Conservation (phyloP, 2,329 filamentous ascomycete species). For the Nigrospora sphaerica region DNA sequence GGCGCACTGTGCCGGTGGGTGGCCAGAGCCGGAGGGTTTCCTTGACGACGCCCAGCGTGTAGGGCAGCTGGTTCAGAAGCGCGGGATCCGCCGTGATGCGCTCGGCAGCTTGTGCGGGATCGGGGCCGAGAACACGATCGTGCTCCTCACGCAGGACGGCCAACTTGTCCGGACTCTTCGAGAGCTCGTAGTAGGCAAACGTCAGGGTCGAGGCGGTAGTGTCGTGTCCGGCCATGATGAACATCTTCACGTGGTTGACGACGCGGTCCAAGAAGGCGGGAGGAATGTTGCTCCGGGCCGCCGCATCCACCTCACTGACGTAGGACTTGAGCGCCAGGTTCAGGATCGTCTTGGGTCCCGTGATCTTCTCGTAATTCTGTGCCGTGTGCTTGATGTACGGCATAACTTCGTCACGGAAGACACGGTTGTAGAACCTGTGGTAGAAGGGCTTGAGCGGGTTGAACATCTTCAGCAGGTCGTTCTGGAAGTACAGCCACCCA, state of each 20-base stretch:
- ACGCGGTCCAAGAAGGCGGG: conserved; percentile 13
- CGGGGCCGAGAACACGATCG: conserved; percentile 33
- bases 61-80: conserved; percentile 40
- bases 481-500: conserved; percentile 10
- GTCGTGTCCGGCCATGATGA: conserved; percentile 19
- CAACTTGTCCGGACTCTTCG: conserved; percentile 8
- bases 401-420: conserved; percentile 15
- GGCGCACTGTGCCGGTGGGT: conserved; percentile 28
- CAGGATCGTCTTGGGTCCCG: conserved; percentile 18
- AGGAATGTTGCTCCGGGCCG: conserved; percentile 6
- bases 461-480: conserved; percentile 9
- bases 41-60: conserved; percentile 43
- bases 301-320: conserved; percentile 5
- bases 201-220: conserved; percentile 15
- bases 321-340: conserved; percentile 18
- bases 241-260: conserved; percentile 13
- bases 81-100: conserved; percentile 31
- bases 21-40: conserved; percentile 46
- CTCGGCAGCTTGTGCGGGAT: conserved; percentile 23
- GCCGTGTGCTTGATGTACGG: conserved; percentile 17
- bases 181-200: conserved; percentile 9
- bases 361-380: conserved; percentile 13
- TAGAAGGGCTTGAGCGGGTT: conserved; percentile 13
- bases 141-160: conserved; percentile 13
- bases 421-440: conserved; percentile 18